Evolutionary conservation across 306 rosid species (phyloP), one percentile per base, ranked within the genome.

Genomic region (Sphenostylis stenocarpa): DNA sequence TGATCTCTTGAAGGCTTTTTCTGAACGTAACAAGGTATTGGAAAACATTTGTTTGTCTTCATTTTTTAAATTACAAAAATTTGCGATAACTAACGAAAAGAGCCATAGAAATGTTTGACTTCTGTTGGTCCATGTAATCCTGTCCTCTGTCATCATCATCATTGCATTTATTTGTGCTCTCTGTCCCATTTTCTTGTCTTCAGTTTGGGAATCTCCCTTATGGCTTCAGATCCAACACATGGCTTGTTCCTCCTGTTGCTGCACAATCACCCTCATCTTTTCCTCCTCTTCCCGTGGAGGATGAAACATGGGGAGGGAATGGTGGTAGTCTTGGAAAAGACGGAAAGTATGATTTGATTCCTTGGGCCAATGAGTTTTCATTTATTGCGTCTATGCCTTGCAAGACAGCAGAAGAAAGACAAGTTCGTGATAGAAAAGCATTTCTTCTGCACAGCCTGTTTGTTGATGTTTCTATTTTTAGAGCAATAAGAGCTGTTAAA

Each of bases 131-230:
- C 38, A 7, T 72, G 41, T 44, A 80, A 66, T 65, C 24, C 19
- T 75, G 28, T 74, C 64, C 63, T 43, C 8, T 68, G 33, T 13
- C 41, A 53, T 52, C 9, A 53, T 52, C 9, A 65, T 39, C 61
- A 13, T 62, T 70, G 62, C 33, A 31, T 55, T 80, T 48, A 49
- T 52, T 44, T 24, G 15, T 78, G 51, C 38, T 51, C n/a, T 62
- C 9, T 79, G 15, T 28, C 7, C 17, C 47, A 34, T 57, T 70
- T 77, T 51, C 24, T 75, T 65, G 72, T 72, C 78, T 83, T 62
- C 88, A 95, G 99, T 95, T 95, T 84, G 99, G 98, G 67, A 95
- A 95, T 86, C 97, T 95, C 55, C 97, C 99, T 36, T 95, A 83
- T 53, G 99, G 99, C 73, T 90, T 95, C 75, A 81, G 98, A 91